phyloP scores from a whole-genome alignment of 495 filamentous ascomycete species.

The Lepraria neglecta region DNA sequence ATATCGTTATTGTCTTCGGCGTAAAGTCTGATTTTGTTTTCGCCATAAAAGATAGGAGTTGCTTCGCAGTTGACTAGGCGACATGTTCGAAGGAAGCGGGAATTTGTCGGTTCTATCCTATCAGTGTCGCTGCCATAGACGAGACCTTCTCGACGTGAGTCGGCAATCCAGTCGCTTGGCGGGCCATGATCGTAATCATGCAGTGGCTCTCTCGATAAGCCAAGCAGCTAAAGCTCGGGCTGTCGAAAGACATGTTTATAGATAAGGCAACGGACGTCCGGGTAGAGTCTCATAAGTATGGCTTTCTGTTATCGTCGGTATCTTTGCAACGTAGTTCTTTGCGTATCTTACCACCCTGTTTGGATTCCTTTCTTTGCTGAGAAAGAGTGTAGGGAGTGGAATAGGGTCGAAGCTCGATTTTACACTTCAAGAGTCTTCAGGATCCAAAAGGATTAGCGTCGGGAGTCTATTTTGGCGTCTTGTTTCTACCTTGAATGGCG shows the following conservation, averaged over 20 bases:
- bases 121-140: constrained; percentile 10
- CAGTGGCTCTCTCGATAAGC: constrained; percentile 12
- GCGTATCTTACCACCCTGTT: too few species aligned
- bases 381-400: too few species aligned
- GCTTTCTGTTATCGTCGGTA: too few species aligned
- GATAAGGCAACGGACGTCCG: constrained; percentile 42
- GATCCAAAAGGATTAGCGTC: too few species aligned
- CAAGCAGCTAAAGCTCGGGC: constrained; percentile 25
- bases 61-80: constrained; percentile 31
- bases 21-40: constrained; percentile 30
- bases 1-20: constrained; percentile 23
- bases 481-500: too few species aligned
- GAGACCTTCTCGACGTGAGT: constrained; percentile 16
- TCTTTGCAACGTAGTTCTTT: too few species aligned
- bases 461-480: too few species aligned
- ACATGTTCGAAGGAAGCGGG: constrained; percentile 33
- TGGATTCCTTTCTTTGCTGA: too few species aligned
- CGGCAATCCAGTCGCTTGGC: constrained; percentile 13
- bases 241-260: constrained; percentile 35
- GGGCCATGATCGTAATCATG: constrained; percentile 10
- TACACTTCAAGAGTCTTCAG: too few species aligned
- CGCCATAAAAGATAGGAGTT: constrained; percentile 31
- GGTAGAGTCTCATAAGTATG: too few species aligned
- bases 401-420: too few species aligned
- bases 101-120: constrained; percentile 21